phyloP scores from a whole-genome alignment of 148 eudicot species.

The Euryodendron excelsum region DNA sequence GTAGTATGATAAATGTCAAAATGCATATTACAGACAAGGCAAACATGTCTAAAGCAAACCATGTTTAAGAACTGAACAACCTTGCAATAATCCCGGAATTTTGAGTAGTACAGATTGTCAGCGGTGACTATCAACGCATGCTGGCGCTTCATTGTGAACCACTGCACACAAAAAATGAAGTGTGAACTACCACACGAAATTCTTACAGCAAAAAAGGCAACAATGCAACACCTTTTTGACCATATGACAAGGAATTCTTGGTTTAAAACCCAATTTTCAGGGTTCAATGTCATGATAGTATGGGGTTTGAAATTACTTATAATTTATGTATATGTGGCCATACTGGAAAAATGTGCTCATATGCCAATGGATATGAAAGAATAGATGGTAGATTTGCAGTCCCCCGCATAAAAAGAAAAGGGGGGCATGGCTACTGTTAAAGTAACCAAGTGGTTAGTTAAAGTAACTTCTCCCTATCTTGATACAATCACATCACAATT shows the following conservation, averaged over 20 bases:
- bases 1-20: neutral
- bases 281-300: slow-evolving; percentile 1
- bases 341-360: neutral
- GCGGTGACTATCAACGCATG: slow-evolving; percentile 74
- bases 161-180: slow-evolving; percentile 49
- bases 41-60: neutral
- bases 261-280: neutral
- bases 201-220: too few species aligned
- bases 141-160: slow-evolving; percentile 98
- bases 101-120: slow-evolving; percentile 80
- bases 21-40: neutral
- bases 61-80: slow-evolving; percentile 33
- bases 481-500: neutral
- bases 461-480: neutral
- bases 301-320: neutral
- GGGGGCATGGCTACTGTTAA: neutral
- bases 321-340: neutral
- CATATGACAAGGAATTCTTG: neutral
- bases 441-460: neutral
- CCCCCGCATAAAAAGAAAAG: neutral
- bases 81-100: slow-evolving; percentile 79
- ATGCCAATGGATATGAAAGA: neutral
- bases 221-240: neutral
- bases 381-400: neutral
- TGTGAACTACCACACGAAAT: too few species aligned